Percentiles rank a stretch among this genome's conserved stretches.
Evolutionary conservation across 306 rosid species (phyloP).

Genomic region (Betula pendula): DNA sequence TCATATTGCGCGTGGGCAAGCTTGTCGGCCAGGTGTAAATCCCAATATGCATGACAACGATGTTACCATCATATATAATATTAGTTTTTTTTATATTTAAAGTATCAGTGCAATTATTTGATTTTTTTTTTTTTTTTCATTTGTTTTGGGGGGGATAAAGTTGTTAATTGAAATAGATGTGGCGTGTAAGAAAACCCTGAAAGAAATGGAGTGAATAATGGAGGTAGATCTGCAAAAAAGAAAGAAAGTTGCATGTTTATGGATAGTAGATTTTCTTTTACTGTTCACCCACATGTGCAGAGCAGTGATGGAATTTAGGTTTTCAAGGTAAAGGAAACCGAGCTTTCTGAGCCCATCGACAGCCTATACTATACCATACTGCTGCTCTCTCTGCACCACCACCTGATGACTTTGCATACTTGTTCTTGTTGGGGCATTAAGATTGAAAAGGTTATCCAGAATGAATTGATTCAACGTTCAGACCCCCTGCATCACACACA

Average conservation of each 20-base stretch:
- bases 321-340: background rate
- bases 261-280: background rate
- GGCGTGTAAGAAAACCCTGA: slow-evolving; percentile 34
- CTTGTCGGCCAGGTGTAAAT: background rate
- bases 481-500: background rate
- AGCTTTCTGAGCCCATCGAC: background rate
- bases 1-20: background rate
- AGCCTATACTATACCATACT: background rate
- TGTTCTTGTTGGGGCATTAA: background rate
- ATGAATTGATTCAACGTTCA: background rate
- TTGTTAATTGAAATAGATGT: slow-evolving; percentile 19
- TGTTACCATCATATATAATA: background rate
- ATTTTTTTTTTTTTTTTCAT: background rate
- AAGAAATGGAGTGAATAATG: slow-evolving; percentile 7
- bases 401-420: background rate
- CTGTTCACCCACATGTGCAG: background rate
- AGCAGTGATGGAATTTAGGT: background rate
- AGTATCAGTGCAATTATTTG: too few relatives aligned
- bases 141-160: background rate
- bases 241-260: slow-evolving; percentile 19
- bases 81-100: too few relatives aligned
- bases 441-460: slow-evolving; percentile 19
- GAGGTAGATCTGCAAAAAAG: slow-evolving; percentile 3
- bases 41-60: slow-evolving; percentile 4
- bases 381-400: background rate